Conservation (phyloP, 192 early-diverging fungal species). For the Funneliformis geosporum region DNA sequence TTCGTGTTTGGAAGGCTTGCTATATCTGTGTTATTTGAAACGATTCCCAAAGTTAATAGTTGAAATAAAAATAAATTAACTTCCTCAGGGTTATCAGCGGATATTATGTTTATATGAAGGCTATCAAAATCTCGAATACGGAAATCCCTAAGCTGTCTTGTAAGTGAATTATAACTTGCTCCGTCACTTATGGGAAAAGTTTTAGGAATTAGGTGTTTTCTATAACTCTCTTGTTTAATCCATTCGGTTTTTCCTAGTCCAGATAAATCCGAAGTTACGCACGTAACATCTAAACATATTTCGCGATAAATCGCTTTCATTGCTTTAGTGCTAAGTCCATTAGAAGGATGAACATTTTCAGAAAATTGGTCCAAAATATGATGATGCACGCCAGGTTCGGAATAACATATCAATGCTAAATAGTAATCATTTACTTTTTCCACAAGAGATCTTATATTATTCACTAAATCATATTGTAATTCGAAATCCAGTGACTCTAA, state of each 20-base stretch:
- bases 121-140: background rate
- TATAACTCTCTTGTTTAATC: constrained; percentile 14
- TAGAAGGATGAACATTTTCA: constrained; percentile 4
- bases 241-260: constrained; percentile 33
- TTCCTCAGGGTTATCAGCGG: constrained; percentile 20
- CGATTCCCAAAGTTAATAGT: constrained; percentile 30
- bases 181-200: constrained; percentile 29
- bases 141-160: background rate
- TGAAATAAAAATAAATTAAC: constrained; percentile 36
- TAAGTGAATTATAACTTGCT: background rate
- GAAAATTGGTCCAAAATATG: constrained; percentile 37
- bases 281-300: constrained; percentile 26
- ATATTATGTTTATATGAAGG: constrained; percentile 31
- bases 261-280: constrained; percentile 27
- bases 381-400: constrained; percentile 23
- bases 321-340: background rate
- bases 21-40: constrained; percentile 22
- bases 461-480: constrained; percentile 32
- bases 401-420: constrained; percentile 33
- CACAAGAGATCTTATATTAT: background rate
- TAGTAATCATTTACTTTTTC: constrained; percentile 7
- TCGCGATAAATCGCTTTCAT: constrained; percentile 23
- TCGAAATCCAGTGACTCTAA: constrained; percentile 34
- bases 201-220: background rate
- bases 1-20: background rate